Conservation (phyloP, 805 yeast genomes). For the Yarrowia sp. region DNA sequence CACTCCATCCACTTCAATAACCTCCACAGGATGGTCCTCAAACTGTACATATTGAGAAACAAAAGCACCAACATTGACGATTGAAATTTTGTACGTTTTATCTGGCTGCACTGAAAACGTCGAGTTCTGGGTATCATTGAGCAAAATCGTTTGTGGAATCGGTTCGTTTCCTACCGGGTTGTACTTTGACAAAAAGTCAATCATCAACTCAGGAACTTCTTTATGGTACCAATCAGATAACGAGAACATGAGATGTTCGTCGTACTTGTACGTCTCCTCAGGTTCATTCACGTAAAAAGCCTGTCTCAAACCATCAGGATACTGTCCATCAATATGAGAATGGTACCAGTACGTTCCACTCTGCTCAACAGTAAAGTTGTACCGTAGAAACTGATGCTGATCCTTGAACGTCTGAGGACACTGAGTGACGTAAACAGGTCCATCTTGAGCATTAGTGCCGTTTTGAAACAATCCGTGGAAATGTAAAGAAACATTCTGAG, state of each 20-base stretch:
- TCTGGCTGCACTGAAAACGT: constrained; percentile 63
- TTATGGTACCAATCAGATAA: constrained; percentile 86
- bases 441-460: constrained; percentile 77
- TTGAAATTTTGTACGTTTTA: constrained; percentile 74
- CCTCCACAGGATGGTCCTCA: constrained; percentile 80
- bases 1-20: constrained; percentile 88
- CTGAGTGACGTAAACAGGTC: constrained; percentile 80
- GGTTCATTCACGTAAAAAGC: constrained; percentile 67
- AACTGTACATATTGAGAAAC: constrained; percentile 83
- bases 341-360: constrained; percentile 95
- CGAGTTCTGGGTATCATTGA: constrained; percentile 34
- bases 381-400: constrained; percentile 65
- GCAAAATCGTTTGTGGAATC: constrained; percentile 57
- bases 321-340: constrained; percentile 83
- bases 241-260: constrained; percentile 69
- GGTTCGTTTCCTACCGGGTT: constrained; percentile 72
- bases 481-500: constrained; percentile 72
- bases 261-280: constrained; percentile 48
- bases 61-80: constrained; percentile 84
- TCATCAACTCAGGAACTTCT: constrained; percentile 43
- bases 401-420: constrained; percentile 64
- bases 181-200: constrained; percentile 46
- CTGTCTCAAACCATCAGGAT: constrained; percentile 72
- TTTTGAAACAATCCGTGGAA: constrained; percentile 89
- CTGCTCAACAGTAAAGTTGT: constrained; percentile 83